Evolutionary conservation across 768 basidiomycete species (phyloP).

Genomic region (Tulasnella sp.): DNA sequence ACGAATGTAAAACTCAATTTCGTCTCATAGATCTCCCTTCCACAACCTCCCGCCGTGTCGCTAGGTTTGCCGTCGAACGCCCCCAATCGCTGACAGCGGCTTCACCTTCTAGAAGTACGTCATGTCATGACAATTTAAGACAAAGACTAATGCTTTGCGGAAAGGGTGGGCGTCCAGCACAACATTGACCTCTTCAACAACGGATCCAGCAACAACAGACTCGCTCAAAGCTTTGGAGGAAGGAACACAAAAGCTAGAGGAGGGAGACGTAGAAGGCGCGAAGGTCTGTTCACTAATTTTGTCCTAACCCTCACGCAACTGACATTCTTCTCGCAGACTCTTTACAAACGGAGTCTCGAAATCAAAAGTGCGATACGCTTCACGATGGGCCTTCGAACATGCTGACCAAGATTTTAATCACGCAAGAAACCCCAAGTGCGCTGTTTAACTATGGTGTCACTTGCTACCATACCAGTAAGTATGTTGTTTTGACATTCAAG

Average conservation of each 20-base stretch:
- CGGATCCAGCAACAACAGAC: conserved; percentile 78
- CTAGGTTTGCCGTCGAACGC: background rate
- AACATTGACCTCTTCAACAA: conserved; percentile 74
- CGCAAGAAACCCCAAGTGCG: conserved; percentile 24
- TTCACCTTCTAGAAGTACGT: background rate
- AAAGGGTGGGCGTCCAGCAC: conserved; percentile 78
- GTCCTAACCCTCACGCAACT: background rate
- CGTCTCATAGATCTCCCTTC: background rate
- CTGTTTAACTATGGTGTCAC: conserved; percentile 88
- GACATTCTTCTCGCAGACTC: conserved; percentile 32
- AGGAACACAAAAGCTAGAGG: conserved; percentile 79
- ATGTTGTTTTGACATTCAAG: background rate
- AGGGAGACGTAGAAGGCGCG: conserved; percentile 77
- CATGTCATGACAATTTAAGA: background rate
- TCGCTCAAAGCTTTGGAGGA: conserved; percentile 75
- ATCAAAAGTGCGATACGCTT: conserved; percentile 50
- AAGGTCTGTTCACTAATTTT: conserved; percentile 41
- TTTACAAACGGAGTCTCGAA: conserved; percentile 75
- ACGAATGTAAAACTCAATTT: background rate
- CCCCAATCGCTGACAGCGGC: background rate
- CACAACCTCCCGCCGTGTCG: background rate
- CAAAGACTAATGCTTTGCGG: background rate
- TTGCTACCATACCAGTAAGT: conserved; percentile 81
- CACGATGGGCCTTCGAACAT: background rate
- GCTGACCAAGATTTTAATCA: background rate